Evolutionary conservation across 2,329 filamentous ascomycete genomes (phyloP).

Genomic region (Endocalyx cinctus): DNA sequence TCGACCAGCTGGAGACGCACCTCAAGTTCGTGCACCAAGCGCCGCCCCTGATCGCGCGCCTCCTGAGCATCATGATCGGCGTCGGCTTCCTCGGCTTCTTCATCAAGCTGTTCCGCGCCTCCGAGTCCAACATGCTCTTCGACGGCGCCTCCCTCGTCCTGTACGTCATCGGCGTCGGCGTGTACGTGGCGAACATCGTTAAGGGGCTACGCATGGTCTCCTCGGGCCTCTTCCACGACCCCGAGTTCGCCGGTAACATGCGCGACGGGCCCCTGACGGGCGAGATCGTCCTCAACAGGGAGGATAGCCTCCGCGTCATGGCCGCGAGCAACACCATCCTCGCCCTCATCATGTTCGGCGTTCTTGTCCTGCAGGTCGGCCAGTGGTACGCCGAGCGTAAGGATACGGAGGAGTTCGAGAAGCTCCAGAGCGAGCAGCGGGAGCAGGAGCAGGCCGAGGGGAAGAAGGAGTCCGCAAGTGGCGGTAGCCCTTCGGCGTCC

Average conservation of each 20-base stretch:
- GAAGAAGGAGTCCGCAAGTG: constrained; percentile 21
- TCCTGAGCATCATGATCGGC: constrained; percentile 89
- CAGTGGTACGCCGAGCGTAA: constrained; percentile 98
- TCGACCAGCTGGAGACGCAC: constrained; percentile 81
- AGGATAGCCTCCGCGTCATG: constrained; percentile 87
- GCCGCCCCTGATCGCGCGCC: constrained; percentile 84
- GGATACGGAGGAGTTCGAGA: constrained; percentile 73
- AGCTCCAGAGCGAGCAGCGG: constrained; percentile 42
- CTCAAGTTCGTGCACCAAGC: constrained; percentile 87
- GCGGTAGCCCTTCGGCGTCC: constrained; percentile 11
- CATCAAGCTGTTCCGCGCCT: constrained; percentile 89
- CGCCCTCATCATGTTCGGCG: constrained; percentile 84
- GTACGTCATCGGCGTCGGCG: constrained; percentile 81
- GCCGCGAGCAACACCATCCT: constrained; percentile 95
- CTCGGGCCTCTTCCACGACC: constrained; percentile 55
- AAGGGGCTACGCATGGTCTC: constrained; percentile 86
- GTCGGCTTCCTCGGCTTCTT: constrained; percentile 86
- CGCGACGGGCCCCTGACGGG: constrained; percentile 36
- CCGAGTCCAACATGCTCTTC: constrained; percentile 93
- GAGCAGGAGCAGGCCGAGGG: constrained; percentile 28
- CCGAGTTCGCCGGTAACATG: constrained; percentile 22
- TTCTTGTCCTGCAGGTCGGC: constrained; percentile 88
- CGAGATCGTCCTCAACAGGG: constrained; percentile 69
- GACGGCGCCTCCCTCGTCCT: constrained; percentile 76
- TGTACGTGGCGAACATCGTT: constrained; percentile 95